These are phyloP conservation scores for Pythium graminicola DNA, from an alignment of 352 stramenopile genomes.

Conservation along the genomic window DNA sequence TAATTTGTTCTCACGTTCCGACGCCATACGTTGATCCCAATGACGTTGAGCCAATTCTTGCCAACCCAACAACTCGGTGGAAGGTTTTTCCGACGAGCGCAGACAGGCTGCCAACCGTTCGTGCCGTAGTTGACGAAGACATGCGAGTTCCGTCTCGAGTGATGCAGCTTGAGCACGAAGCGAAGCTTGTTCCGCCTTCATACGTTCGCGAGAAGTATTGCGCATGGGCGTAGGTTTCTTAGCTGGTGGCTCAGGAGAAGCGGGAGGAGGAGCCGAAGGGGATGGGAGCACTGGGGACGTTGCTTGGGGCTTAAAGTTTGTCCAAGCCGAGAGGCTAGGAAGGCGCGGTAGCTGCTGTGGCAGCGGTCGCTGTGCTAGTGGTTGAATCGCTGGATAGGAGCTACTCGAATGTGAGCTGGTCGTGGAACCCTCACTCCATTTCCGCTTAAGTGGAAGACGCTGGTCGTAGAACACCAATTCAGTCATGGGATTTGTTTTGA, in stretches of 20 bases:
- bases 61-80: slow-evolving; percentile 6
- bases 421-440: slow-evolving; percentile 4
- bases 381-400: no score
- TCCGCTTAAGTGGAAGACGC: slow-evolving; percentile 17
- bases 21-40: slow-evolving; percentile 14
- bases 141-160: slow-evolving; percentile 15
- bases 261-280: background rate
- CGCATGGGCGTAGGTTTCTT: slow-evolving; percentile 14
- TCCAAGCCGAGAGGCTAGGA: slow-evolving; percentile 13
- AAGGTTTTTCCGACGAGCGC: background rate
- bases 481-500: slow-evolving; percentile 2
- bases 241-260: background rate
- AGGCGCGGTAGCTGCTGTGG: slow-evolving; percentile 7
- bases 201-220: slow-evolving; percentile 20
- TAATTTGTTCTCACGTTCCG: slow-evolving; percentile 18
- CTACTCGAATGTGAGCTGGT: no score
- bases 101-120: slow-evolving; percentile 7
- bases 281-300: background rate
- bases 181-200: slow-evolving; percentile 20
- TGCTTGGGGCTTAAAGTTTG: slow-evolving; percentile 3
- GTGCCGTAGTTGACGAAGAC: slow-evolving; percentile 11
- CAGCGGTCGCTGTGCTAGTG: background rate
- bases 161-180: slow-evolving; percentile 11
- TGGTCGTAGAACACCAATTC: slow-evolving; percentile 22
- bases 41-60: slow-evolving; percentile 16